Percentiles rank a stretch among this genome's conserved stretches.
phyloP scores from a whole-genome alignment of 1,139 yeast genomes.

The Suhomyces maxii region DNA sequence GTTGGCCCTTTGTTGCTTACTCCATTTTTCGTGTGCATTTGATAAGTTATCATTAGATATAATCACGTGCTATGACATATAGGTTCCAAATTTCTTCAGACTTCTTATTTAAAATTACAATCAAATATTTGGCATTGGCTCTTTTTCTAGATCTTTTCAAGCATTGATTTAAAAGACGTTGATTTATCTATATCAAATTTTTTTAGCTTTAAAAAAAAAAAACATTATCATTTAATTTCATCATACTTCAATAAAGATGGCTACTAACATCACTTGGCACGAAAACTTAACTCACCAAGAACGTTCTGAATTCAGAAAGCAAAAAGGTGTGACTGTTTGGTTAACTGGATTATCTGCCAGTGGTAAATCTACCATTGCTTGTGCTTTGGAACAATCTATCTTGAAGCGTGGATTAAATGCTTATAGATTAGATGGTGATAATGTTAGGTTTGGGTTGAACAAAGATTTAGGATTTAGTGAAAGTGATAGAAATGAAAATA shows the following conservation, averaged over 20 bases:
- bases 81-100: conserved; percentile 1
- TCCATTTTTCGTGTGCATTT: not conserved
- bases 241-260: conserved; percentile 49
- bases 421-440: conserved; percentile 93
- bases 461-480: conserved; percentile 93
- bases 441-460: conserved; percentile 89
- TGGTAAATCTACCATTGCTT: conserved; percentile 93
- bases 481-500: conserved; percentile 89
- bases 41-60: conserved; percentile 5
- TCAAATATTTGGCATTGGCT: not conserved
- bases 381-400: conserved; percentile 84
- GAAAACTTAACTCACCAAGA: conserved; percentile 82
- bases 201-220: not conserved
- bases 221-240: not conserved
- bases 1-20: not conserved
- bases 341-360: conserved; percentile 93
- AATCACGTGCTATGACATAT: conserved; percentile 18
- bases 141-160: not conserved
- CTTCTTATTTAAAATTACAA: not conserved
- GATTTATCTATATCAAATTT: not conserved
- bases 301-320: conserved; percentile 69
- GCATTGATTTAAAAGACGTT: not conserved
- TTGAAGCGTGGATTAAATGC: conserved; percentile 67
- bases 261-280: conserved; percentile 96
- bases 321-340: conserved; percentile 91